These are phyloP conservation scores for Falciphora oryzae DNA, from an alignment of 2,329 filamentous ascomycete genomes.

Conservation along the genomic window DNA sequence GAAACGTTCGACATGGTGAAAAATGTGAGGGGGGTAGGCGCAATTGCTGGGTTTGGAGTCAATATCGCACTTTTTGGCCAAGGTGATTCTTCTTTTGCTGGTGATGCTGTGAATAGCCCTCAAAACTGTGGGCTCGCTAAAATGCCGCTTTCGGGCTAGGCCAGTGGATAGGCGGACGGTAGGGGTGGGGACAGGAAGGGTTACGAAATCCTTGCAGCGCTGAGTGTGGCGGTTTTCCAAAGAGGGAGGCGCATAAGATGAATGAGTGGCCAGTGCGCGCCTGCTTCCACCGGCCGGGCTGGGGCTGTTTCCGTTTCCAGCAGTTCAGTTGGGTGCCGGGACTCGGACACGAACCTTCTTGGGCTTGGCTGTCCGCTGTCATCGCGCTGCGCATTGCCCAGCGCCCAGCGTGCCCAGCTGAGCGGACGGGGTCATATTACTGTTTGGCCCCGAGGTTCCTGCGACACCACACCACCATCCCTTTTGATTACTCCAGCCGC, in stretches of 20 bases:
- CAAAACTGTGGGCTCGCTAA: conserved; percentile 32
- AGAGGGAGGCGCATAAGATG: not conserved
- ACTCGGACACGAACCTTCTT: too few relatives aligned
- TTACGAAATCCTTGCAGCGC: conserved; percentile 1
- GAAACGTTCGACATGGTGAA: conserved; percentile 71
- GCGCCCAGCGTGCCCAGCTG: not conserved
- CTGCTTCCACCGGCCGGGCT: not conserved
- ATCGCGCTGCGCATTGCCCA: not conserved
- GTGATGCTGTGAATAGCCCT: conserved; percentile 2
- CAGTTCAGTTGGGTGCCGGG: too few relatives aligned
- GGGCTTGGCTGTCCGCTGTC: not conserved
- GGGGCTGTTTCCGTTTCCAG: too few relatives aligned
- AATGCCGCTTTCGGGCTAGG: conserved; percentile 18
- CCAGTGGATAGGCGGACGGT: conserved; percentile 1
- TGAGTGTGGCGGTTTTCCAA: conserved; percentile 3
- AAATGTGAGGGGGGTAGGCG: conserved; percentile 22
- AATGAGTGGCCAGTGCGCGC: not conserved
- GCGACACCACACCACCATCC: not conserved
- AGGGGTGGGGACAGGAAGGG: conserved; percentile 2
- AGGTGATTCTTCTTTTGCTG: conserved; percentile 5
- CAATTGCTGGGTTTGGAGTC: conserved; percentile 17
- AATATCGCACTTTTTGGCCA: not conserved
- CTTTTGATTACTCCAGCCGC: not conserved
- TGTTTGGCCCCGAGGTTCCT: not conserved
- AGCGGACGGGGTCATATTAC: not conserved